Evolutionary conservation across 768 basidiomycete genomes (phyloP), one percentile per base, ranked within the genome.

Genomic region (Lenzites betulinus): DNA sequence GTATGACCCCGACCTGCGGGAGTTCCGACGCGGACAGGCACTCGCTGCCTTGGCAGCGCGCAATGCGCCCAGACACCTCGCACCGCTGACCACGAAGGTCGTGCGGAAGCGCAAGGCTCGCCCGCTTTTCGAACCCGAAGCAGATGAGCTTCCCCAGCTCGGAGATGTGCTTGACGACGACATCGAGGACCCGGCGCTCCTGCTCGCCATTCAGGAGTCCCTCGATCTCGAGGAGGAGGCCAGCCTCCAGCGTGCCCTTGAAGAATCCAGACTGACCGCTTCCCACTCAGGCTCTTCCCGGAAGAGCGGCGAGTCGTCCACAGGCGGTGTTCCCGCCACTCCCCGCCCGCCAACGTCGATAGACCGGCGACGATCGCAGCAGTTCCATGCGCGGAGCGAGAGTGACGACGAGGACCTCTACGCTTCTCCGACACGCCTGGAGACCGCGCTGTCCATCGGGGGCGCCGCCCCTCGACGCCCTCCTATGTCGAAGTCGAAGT

Each of bases 381-480:
- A 58, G 52, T 51, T 49, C 50, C n/a, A 50, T 39, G 41, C 58
- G 33, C 55, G 35, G 25, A 54, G 42, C 43, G 59, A 28, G 35
- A 65, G 54, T 28, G 74, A 76, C 15, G 78, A 79, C 35, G 79
- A 83, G 8, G 82, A 85, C 51, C 71, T 83, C 20, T 79, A 79
- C 23, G 74, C 79, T 33, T 79, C 81, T 2, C 85, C 81, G 0
- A 78, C 79, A 22, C 79, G 86, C 20, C 73, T 90, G n/a, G 86
- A 86, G 65, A 88, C 87, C 1, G 85, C 81, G 1, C 71, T 91
- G 28, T 80, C 88, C 11, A 84, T 91, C 43, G 90, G 83, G 18
- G 86, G 86, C 53, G 79, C 87, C 8, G 79, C 79, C 6, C 77
- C 78, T 15, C 71, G 73, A 11, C 71, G 62, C 36, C 66, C 22